phyloP scores from a whole-genome alignment of 495 filamentous ascomycete genomes.

The Aspergillus nanangensis region DNA sequence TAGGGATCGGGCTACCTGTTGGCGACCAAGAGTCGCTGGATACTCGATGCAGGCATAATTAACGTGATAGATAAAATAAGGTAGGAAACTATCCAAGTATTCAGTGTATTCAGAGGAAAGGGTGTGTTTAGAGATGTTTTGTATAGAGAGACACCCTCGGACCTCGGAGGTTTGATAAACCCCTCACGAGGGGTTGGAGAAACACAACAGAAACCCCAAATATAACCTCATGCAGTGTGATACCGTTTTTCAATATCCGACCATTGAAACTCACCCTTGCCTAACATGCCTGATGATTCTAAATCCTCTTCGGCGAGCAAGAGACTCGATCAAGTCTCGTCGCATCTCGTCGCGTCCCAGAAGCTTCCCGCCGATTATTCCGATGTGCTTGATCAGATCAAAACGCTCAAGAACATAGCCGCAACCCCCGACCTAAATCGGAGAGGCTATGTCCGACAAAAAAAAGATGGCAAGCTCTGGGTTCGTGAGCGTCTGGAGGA shows the following conservation, averaged over 20 bases:
- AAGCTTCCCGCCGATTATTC: slow-evolving; percentile 55
- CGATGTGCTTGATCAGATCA: slow-evolving; percentile 52
- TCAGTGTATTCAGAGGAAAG: too few species aligned
- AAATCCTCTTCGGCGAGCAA: slow-evolving; percentile 20
- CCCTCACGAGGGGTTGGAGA: slow-evolving; percentile 11
- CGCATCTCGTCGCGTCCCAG: slow-evolving; percentile 31
- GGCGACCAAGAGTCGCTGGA: slow-evolving; percentile 51
- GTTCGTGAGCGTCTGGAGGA: slow-evolving; percentile 55
- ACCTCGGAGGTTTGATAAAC: slow-evolving; percentile 12
- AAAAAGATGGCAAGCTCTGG: slow-evolving; percentile 62
- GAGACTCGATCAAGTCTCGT: slow-evolving; percentile 32
- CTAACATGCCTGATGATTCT: slow-evolving; percentile 5
- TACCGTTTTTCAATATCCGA: too few species aligned
- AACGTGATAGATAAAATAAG: too few species aligned
- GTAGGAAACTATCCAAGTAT: too few species aligned
- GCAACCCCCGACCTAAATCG: slow-evolving; percentile 47
- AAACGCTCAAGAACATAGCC: slow-evolving; percentile 44
- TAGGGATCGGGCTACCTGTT: slow-evolving; percentile 42
- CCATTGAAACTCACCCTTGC: not conserved
- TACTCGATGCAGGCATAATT: slow-evolving; percentile 29
- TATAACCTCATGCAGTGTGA: not conserved
- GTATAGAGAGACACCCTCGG: slow-evolving; percentile 9
- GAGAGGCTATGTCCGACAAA: slow-evolving; percentile 55
- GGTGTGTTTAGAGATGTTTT: too few species aligned
- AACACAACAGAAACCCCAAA: not conserved